phyloP scores from a whole-genome alignment of 805 yeast species.

The Yamadazyma kitorensis region DNA sequence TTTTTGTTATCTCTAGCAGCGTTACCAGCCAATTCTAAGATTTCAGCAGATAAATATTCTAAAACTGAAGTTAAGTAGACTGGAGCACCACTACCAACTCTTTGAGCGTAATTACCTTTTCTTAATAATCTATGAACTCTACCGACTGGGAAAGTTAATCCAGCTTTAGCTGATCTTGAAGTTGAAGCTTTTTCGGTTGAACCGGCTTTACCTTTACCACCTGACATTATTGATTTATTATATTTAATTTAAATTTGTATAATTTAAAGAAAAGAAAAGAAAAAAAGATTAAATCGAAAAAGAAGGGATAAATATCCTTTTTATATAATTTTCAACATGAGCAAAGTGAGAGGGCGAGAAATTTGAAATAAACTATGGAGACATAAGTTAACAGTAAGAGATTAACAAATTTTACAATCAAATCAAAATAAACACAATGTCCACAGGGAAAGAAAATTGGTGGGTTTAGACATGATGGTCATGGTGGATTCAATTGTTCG shows the following conservation, averaged over 20 bases:
- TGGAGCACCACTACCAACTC: slow-evolving; percentile 99
- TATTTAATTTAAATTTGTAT: no score
- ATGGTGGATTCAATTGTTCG: no score
- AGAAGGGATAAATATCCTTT: no score
- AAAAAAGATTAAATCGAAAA: neutral
- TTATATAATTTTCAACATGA: no score
- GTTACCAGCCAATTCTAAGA: slow-evolving; percentile 96
- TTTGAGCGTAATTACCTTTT: slow-evolving; percentile 97
- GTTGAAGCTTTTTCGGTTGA: slow-evolving; percentile 93
- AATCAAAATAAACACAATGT: no score
- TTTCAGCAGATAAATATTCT: slow-evolving; percentile 97
- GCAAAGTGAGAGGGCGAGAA: no score
- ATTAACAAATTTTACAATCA: no score
- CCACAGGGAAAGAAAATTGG: no score
- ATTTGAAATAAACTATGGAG: no score
- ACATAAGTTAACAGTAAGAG: no score
- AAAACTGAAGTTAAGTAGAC: slow-evolving; percentile 95
- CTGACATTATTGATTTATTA: slow-evolving; percentile 57
- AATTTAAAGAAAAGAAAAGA: neutral
- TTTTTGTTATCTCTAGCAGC: slow-evolving; percentile 99
- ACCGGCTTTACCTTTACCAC: slow-evolving; percentile 92
- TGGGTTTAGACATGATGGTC: no score
- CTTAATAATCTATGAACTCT: slow-evolving; percentile 96
- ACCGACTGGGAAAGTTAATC: slow-evolving; percentile 99
- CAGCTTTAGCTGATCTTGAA: slow-evolving; percentile 98